These are phyloP conservation scores for Pythium brachiatum DNA, from an alignment of 352 stramenopile genomes.

Conservation along the genomic window DNA sequence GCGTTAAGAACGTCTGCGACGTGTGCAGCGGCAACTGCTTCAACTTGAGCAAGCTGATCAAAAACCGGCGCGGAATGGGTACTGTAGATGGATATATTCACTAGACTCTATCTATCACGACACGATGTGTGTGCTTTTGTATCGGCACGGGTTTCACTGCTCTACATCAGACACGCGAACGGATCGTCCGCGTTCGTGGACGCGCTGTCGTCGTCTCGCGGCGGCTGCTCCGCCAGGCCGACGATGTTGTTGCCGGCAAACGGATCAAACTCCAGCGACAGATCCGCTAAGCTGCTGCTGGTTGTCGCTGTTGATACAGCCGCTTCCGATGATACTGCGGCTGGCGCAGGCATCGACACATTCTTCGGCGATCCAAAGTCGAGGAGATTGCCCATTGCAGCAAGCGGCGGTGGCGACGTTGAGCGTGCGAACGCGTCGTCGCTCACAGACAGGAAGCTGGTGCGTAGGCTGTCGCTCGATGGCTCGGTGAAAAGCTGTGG, in stretches of 20 bases:
- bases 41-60: too few relatives aligned
- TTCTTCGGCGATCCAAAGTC: constrained; percentile 7
- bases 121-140: not conserved
- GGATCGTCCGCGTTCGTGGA: constrained; percentile 38
- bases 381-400: constrained; percentile 10
- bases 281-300: constrained; percentile 14
- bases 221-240: constrained; percentile 43
- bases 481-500: not conserved
- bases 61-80: too few relatives aligned
- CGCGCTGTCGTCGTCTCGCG: constrained; percentile 20
- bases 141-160: not conserved
- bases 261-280: constrained; percentile 37
- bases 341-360: not conserved
- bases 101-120: not conserved
- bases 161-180: constrained; percentile 49
- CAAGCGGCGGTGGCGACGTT: constrained; percentile 2
- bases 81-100: not conserved
- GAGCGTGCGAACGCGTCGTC: constrained; percentile 12
- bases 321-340: not conserved
- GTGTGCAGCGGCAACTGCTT: too few relatives aligned
- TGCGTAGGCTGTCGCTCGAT: constrained; percentile 4
- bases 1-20: not conserved
- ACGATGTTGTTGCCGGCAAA: constrained; percentile 69
- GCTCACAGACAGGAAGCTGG: constrained; percentile 26
- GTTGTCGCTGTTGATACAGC: not conserved